Conservation (phyloP, 129 eudicot genomes). For the Kitagawia praeruptora region DNA sequence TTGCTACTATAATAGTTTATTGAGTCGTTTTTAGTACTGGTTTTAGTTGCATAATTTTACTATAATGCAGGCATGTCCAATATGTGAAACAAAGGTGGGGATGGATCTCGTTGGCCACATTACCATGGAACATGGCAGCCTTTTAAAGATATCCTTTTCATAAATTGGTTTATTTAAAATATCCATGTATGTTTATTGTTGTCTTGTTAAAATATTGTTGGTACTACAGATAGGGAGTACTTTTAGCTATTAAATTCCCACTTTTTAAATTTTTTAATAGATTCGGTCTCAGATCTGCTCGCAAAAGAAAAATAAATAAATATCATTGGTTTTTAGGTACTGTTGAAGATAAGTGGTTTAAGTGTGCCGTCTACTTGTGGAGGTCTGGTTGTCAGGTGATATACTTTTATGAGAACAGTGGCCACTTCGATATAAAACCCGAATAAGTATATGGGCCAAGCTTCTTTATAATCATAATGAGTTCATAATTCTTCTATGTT, state of each 20-base stretch:
- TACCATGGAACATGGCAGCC: constrained; percentile 73
- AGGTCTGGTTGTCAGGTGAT: no score
- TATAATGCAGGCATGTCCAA: constrained; percentile 64
- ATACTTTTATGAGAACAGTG: no score
- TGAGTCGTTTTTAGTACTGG: background rate
- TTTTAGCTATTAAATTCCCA: background rate
- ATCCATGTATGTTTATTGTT: background rate
- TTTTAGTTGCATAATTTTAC: background rate
- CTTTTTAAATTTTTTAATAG: no score
- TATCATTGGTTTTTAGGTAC: no score
- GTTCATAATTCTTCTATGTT: no score
- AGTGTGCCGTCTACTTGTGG: no score
- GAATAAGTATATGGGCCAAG: no score
- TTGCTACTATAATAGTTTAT: background rate
- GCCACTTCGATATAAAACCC: no score
- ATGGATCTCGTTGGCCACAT: constrained; percentile 65
- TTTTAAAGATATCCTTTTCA: constrained; percentile 79
- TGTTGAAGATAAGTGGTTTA: no score
- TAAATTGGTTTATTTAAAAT: background rate
- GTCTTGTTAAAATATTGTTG: background rate
- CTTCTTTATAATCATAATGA: no score
- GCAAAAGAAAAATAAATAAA: background rate
- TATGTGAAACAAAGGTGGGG: constrained; percentile 69
- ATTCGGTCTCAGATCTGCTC: background rate
- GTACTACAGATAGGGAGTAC: background rate